These are phyloP conservation scores for Fagus crenata DNA, from an alignment of 306 rosid species.

Conservation along the genomic window DNA sequence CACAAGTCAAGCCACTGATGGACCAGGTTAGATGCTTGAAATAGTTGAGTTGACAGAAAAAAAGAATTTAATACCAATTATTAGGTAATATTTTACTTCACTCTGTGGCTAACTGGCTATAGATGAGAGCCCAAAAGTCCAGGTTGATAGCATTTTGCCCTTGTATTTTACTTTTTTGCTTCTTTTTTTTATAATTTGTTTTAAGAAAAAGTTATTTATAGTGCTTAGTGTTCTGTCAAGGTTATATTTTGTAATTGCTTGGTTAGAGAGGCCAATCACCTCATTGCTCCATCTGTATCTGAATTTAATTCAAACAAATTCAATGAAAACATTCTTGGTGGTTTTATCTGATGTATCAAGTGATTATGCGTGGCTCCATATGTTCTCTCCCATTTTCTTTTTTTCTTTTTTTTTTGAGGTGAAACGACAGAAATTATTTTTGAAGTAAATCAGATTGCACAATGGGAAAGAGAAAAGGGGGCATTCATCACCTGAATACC, in stretches of 20 bases:
- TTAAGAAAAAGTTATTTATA: background rate
- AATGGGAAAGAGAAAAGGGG: too few relatives aligned
- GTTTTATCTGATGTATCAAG: background rate
- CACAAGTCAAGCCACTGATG: conserved; percentile 61
- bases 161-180: background rate
- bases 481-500: too few relatives aligned
- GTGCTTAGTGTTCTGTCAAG: background rate
- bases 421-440: too few relatives aligned
- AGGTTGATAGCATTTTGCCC: background rate
- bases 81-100: conserved; percentile 31
- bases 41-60: conserved; percentile 28
- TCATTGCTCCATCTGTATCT: background rate
- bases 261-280: background rate
- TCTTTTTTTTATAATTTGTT: background rate
- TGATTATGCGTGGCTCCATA: too few relatives aligned
- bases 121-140: conserved; percentile 3
- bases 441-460: too few relatives aligned
- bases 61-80: conserved; percentile 25
- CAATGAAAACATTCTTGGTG: background rate
- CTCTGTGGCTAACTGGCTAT: conserved; percentile 32
- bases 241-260: background rate
- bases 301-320: background rate
- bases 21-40: conserved; percentile 42
- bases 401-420: background rate
- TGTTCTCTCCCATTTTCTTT: background rate